Evolutionary conservation across 352 stramenopile species (phyloP).

Genomic region (Globisporangium barbulae): DNA sequence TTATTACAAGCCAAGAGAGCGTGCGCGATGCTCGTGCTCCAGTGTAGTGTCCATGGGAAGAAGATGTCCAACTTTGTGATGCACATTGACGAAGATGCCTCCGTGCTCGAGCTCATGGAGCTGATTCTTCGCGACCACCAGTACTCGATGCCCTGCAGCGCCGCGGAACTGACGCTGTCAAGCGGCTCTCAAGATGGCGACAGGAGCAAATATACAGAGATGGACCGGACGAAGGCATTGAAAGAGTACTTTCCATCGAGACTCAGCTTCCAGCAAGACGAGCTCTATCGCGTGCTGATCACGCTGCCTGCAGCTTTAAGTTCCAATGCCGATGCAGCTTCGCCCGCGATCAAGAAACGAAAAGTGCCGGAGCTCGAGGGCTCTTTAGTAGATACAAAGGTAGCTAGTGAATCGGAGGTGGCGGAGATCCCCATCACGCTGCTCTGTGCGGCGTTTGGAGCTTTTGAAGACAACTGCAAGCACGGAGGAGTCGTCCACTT

Average conservation of each 20-base stretch:
- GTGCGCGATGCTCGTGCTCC: slow-evolving; percentile 2
- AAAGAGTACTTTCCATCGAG: neutral
- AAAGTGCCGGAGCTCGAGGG: neutral
- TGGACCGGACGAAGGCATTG: neutral
- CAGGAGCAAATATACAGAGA: neutral
- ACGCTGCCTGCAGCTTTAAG: neutral
- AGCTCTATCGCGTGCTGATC: neutral
- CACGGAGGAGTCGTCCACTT: neutral
- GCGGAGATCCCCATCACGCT: neutral
- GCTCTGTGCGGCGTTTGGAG: neutral
- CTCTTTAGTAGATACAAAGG: neutral
- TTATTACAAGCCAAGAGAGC: neutral
- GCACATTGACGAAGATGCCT: neutral
- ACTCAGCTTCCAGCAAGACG: slow-evolving; percentile 4
- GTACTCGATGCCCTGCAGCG: slow-evolving; percentile 2
- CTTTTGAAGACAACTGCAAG: slow-evolving; percentile 4
- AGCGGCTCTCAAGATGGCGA: neutral
- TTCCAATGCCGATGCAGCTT: neutral
- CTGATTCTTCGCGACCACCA: neutral
- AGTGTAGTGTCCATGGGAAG: neutral
- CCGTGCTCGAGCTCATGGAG: neutral
- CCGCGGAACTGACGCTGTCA: slow-evolving; percentile 1
- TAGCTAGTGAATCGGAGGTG: neutral
- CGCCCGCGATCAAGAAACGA: neutral
- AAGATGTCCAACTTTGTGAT: neutral